Percentiles rank a stretch among this genome's conserved stretches.
Evolutionary conservation across 208 protist species (phyloP).

Genomic region (Trypanosoma melophagium): DNA sequence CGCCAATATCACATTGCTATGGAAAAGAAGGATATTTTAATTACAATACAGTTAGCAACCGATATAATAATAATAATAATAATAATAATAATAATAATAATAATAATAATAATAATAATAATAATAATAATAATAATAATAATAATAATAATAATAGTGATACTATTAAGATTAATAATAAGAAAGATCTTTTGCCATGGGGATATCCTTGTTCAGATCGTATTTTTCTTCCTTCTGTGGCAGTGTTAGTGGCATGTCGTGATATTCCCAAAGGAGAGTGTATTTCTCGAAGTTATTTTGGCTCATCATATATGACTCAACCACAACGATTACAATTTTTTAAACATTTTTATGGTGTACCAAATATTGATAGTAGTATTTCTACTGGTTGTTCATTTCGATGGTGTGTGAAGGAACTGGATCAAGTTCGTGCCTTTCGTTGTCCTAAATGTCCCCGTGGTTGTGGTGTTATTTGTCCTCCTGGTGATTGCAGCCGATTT

Average conservation of each 20-base stretch:
- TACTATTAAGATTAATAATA: not conserved
- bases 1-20: conserved; percentile 25
- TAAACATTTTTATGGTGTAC: conserved; percentile 18
- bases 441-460: conserved; percentile 28
- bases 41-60: conserved; percentile 19
- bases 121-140: not conserved
- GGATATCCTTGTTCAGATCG: conserved; percentile 11
- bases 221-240: conserved; percentile 26
- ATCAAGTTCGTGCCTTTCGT: conserved; percentile 29
- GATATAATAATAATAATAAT: too few relatives aligned
- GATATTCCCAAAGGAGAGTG: conserved; percentile 24
- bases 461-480: conserved; percentile 32
- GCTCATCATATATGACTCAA: conserved; percentile 17
- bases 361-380: too few relatives aligned
- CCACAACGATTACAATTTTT: conserved; percentile 19
- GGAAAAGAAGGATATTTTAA: conserved; percentile 10
- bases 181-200: conserved; percentile 8
- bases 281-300: conserved; percentile 24
- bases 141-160: not conserved
- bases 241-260: conserved; percentile 24
- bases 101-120: too few relatives aligned
- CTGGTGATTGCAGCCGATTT: conserved; percentile 13
- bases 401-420: conserved; percentile 27
- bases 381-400: conserved; percentile 21
- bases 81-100: too few relatives aligned